Conservation (phyloP, 805 yeast species). For the Metschnikowia noctiluminum region DNA sequence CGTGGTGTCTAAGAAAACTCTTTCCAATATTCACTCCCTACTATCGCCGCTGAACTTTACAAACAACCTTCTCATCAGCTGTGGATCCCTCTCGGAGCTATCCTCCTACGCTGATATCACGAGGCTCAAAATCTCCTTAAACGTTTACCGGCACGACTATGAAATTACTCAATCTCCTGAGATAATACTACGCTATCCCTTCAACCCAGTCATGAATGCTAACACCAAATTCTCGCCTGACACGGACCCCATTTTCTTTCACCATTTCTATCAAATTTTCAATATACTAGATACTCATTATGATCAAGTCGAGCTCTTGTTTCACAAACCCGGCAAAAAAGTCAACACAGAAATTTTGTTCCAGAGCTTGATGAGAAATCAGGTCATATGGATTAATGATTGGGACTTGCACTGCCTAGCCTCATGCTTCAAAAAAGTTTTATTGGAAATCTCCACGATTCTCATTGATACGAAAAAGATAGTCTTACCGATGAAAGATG, state of each 20-base stretch:
- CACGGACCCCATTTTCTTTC: slow-evolving; percentile 24
- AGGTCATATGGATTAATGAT: slow-evolving; percentile 50
- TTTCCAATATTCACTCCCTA: slow-evolving; percentile 24
- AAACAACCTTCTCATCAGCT: slow-evolving; percentile 16
- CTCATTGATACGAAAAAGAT: slow-evolving; percentile 51
- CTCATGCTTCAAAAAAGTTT: slow-evolving; percentile 41
- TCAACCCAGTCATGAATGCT: slow-evolving; percentile 21
- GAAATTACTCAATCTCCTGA: slow-evolving; percentile 24
- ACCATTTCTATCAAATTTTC: slow-evolving; percentile 50
- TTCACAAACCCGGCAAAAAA: slow-evolving; percentile 57
- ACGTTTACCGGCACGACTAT: slow-evolving; percentile 67
- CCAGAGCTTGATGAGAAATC: slow-evolving; percentile 52
- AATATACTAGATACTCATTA: slow-evolving; percentile 46
- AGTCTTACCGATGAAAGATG: slow-evolving; percentile 52
- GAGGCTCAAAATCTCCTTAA: slow-evolving; percentile 67
- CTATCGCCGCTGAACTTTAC: slow-evolving; percentile 5
- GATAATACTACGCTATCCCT: slow-evolving; percentile 12
- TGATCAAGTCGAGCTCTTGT: slow-evolving; percentile 42
- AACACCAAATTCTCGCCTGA: slow-evolving; percentile 18
- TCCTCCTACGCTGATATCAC: slow-evolving; percentile 70
- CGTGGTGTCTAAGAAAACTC: slow-evolving; percentile 30
- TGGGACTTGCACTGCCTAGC: slow-evolving; percentile 55
- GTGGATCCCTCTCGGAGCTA: slow-evolving; percentile 44
- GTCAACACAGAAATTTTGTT: slow-evolving; percentile 42
- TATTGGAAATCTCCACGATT: slow-evolving; percentile 52